Evolutionary conservation across 257 asterid genomes (phyloP).

Genomic region (Ligustrum vulgare): DNA sequence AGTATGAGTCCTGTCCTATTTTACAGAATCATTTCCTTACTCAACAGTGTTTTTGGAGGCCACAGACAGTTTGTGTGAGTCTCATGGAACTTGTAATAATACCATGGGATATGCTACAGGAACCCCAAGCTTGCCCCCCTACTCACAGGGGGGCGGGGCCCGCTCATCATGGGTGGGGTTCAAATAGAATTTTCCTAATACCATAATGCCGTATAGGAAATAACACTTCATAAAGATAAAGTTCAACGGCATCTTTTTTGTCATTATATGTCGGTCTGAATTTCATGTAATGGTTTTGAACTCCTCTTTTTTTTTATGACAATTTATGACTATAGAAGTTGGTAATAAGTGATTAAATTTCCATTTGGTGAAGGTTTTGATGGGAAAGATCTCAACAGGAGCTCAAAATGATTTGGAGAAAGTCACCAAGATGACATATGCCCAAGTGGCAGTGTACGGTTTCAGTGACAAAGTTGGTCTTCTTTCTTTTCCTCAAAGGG

Average conservation of each 20-base stretch:
- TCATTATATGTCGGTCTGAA: slow-evolving; percentile 1
- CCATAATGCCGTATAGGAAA: too few relatives aligned
- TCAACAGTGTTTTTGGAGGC: not conserved
- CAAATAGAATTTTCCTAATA: too few relatives aligned
- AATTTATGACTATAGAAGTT: not conserved
- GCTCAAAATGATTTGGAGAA: slow-evolving; percentile 94
- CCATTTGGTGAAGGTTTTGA: slow-evolving; percentile 49
- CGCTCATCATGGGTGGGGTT: too few relatives aligned
- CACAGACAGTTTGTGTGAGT: not conserved
- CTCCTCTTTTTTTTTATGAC: not conserved
- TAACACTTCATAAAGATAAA: too few relatives aligned
- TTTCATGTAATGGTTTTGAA: not conserved
- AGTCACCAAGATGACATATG: slow-evolving; percentile 84
- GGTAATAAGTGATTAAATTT: slow-evolving; percentile 2
- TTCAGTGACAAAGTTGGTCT: slow-evolving; percentile 91
- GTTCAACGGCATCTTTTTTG: not conserved
- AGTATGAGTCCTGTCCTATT: not conserved
- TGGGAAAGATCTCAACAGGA: slow-evolving; percentile 89
- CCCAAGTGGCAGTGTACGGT: slow-evolving; percentile 86
- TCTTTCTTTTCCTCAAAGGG: slow-evolving; percentile 74
- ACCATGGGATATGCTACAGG: too few relatives aligned
- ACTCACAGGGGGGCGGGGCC: too few relatives aligned
- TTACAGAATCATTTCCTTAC: not conserved
- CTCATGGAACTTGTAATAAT: too few relatives aligned
- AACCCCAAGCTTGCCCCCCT: too few relatives aligned